A percentile compares a stretch with the other conserved stretches of the same genome.
phyloP scores from a whole-genome alignment of 768 basidiomycete genomes.

The Butyriboletus loyo region DNA sequence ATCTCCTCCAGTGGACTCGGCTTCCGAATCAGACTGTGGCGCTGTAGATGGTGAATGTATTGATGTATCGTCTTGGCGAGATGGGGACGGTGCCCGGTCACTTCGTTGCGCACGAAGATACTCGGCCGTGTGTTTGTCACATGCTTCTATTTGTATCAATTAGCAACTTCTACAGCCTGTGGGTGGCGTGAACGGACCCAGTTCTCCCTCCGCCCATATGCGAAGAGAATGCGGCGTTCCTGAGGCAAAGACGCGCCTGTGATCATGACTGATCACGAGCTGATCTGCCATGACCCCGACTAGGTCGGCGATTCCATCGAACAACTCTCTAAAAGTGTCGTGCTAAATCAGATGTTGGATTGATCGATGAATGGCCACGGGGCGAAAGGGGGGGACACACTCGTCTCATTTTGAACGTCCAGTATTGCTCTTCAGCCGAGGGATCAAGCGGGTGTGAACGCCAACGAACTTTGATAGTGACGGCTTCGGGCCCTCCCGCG shows the following conservation, averaged over 20 bases:
- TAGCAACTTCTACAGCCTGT: slow-evolving; percentile 1
- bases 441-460: slow-evolving; percentile 57
- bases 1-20: slow-evolving; percentile 39
- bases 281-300: slow-evolving; percentile 47
- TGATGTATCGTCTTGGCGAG: slow-evolving; percentile 1
- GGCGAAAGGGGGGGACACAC: slow-evolving; percentile 35
- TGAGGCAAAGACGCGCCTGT: slow-evolving; percentile 65
- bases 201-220: slow-evolving; percentile 65
- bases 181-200: slow-evolving; percentile 45
- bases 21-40: slow-evolving; percentile 31
- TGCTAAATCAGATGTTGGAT: slow-evolving; percentile 39
- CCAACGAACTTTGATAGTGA: slow-evolving; percentile 62
- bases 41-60: slow-evolving; percentile 17
- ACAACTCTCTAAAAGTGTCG: slow-evolving; percentile 61
- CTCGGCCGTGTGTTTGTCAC: slow-evolving; percentile 58
- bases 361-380: background rate
- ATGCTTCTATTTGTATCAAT: slow-evolving; percentile 51
- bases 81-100: slow-evolving; percentile 25
- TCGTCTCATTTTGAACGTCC: slow-evolving; percentile 56
- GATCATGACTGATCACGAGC: slow-evolving; percentile 59
- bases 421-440: slow-evolving; percentile 37
- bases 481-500: slow-evolving; percentile 34
- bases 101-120: slow-evolving; percentile 50
- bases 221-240: slow-evolving; percentile 62
- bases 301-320: slow-evolving; percentile 64